Percentiles rank a stretch among this genome's conserved stretches.
Evolutionary conservation across 2,329 filamentous ascomycete species (phyloP).

Genomic region (Colletotrichum sp.): DNA sequence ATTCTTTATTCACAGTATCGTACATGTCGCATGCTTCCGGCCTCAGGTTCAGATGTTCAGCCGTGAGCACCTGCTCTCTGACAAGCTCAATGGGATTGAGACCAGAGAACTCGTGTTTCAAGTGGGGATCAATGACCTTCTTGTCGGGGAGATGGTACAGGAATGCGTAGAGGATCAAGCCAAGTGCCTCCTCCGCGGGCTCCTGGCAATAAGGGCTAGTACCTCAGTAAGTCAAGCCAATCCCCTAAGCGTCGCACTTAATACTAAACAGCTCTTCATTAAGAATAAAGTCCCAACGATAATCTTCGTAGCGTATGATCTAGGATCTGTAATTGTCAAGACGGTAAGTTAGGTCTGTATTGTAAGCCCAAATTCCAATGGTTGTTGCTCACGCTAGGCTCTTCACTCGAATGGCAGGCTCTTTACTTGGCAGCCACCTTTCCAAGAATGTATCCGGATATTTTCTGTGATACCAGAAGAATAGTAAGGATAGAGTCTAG

Average conservation of each 20-base stretch:
- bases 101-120: neutral
- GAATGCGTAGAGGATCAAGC: neutral
- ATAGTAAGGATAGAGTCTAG: neutral
- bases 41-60: neutral
- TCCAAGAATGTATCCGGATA: neutral
- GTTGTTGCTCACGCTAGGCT: fast-evolving
- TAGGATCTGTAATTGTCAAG: neutral
- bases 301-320: neutral
- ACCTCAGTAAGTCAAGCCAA: neutral
- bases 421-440: neutral
- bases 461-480: neutral
- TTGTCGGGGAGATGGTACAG: neutral
- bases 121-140: neutral
- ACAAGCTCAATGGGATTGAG: neutral
- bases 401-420: fast-evolving
- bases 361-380: fast-evolving
- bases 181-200: neutral
- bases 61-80: neutral
- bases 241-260: fast-evolving
- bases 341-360: neutral
- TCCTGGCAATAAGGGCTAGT: neutral
- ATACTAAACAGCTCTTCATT: neutral
- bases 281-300: fast-evolving
- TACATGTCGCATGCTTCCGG: neutral
- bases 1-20: neutral